Percentiles rank a stretch among this genome's conserved stretches.
These are phyloP conservation scores for Microsporum ferrugineum DNA, from an alignment of 2,329 filamentous ascomycete genomes.

Conservation along the genomic window DNA sequence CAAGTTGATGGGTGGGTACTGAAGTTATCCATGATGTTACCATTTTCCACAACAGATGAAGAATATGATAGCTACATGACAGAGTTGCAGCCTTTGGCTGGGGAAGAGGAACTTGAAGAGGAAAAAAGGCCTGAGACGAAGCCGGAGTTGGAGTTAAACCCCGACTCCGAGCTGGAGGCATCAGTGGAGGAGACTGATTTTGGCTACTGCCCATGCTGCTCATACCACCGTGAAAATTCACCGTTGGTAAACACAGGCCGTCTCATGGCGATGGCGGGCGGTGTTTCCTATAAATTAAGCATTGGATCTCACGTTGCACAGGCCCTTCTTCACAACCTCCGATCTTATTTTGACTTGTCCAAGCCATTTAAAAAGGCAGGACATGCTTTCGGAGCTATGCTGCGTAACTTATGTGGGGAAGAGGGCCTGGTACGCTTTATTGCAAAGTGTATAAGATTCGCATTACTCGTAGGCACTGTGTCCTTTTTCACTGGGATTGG, in stretches of 20 bases:
- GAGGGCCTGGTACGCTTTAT: neutral
- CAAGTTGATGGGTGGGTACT: neutral
- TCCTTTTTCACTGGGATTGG: neutral
- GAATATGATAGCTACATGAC: neutral
- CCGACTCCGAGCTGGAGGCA: neutral
- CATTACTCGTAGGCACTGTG: neutral
- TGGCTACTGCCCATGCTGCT: neutral
- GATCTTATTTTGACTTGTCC: neutral
- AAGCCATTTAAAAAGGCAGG: neutral
- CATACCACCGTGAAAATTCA: neutral
- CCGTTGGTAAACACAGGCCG: neutral
- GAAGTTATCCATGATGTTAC: neutral
- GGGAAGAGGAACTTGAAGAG: neutral
- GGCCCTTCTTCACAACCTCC: neutral
- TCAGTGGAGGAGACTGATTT: neutral
- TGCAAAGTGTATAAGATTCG: neutral
- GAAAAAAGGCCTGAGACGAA: neutral
- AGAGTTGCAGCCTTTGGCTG: neutral
- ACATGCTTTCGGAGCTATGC: neutral
- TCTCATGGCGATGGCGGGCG: neutral
- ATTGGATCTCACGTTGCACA: neutral
- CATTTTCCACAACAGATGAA: neutral
- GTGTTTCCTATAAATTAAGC: neutral
- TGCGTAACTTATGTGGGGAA: neutral
- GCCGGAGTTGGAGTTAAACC: neutral